Base-by-base conservation (phyloP, 257 asterid species). In the Solanum etuberosum region DNA sequence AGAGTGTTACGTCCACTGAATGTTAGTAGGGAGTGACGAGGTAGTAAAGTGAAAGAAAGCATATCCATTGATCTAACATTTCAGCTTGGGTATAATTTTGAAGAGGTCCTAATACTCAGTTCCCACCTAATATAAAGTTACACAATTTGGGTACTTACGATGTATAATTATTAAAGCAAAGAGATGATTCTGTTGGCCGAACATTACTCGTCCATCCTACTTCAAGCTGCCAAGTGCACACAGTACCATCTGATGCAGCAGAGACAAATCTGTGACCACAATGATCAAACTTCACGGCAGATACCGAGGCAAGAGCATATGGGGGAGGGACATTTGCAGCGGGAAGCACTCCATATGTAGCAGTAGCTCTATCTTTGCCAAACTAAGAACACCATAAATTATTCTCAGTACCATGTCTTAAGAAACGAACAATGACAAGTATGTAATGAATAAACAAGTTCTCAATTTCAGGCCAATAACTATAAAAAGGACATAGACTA, bases 201-300 rank as follows among this genome's bases (percentile, higher is more conserved):
- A 96, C 88, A 85, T 94, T 94, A 90, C 96, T 96, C 93, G 95
- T 92, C 87, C 99, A 99, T 89, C 99, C 99, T 83, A 97, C 99
- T 93, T 97, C 99, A 89, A 97, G 94, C 91, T 97, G 98, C 99
- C 99, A 97, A 27, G 99, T 93, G 91, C 97, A 93, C 40, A 95
- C 98, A 84, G 98, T 97, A 92, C 99, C 99, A 91, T 97, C 98
- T 89, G 91, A 91, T 89, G 99, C 98, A 68, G 94, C 97, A 90
- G 98, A 96, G 83, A 91, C 99, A 86, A 97, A 97, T 88, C 99
- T 93, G 76, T 96, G 99, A 81, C 99, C 99, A 89, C 94, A 95
- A 90, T 92, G 93, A 89, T 96, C 99, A 89, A 97, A 97, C 78
- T 90, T 92, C 91, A 96, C 96, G 23, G 99, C 92, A 88, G 99